A percentile compares a stretch with the other conserved stretches of the same genome.
These are phyloP conservation scores for Fusarium begoniae DNA, from an alignment of 2,329 filamentous ascomycete species.

Conservation along the genomic window DNA sequence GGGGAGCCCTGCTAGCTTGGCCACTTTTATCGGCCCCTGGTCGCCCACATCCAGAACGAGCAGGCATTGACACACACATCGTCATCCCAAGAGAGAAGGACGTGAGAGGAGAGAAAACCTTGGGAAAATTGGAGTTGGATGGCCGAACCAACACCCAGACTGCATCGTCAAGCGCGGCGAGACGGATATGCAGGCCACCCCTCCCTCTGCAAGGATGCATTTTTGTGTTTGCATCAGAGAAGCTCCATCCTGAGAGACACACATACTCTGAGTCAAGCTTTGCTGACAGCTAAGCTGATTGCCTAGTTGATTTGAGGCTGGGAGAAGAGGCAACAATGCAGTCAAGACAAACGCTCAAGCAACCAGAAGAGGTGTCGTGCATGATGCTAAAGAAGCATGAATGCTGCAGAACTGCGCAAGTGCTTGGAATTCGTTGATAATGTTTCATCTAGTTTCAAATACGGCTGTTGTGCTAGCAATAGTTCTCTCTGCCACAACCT, in stretches of 20 bases:
- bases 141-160: constrained; percentile 16
- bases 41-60: constrained; percentile 3
- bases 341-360: background rate
- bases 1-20: constrained; percentile 18
- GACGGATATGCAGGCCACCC: constrained; percentile 25
- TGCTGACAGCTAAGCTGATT: background rate
- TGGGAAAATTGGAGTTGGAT: background rate
- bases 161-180: constrained; percentile 31
- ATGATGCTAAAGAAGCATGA: constrained; percentile 10
- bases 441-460: constrained; percentile 8
- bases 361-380: constrained; percentile 11
- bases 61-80: constrained; percentile 9
- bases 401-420: background rate
- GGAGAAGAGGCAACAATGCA: constrained; percentile 18
- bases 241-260: constrained; percentile 8
- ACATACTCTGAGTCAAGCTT: background rate
- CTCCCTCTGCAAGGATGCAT: constrained; percentile 22
- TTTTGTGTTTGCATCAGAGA: constrained; percentile 23
- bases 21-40: constrained; percentile 19
- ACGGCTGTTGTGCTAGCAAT: background rate
- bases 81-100: constrained; percentile 4
- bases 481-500: constrained; percentile 5
- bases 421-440: constrained; percentile 8
- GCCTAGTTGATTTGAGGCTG: constrained; percentile 4
- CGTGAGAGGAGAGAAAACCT: constrained; percentile 5